Evolutionary conservation across 768 basidiomycete genomes (phyloP).

Genomic region (Rhizopogon roseolus): DNA sequence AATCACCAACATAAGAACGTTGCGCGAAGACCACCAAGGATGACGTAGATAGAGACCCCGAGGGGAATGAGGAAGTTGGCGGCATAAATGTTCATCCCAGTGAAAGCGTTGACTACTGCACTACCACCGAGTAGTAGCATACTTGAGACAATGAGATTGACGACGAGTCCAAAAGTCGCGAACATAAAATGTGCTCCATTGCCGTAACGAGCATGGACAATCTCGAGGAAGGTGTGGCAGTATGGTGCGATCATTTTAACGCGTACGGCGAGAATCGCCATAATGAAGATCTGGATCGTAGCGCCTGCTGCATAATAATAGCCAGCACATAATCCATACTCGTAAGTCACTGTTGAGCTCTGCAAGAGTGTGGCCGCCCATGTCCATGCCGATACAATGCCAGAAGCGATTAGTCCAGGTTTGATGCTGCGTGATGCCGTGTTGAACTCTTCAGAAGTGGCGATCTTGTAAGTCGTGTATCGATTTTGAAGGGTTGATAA

Average conservation of each 20-base stretch:
- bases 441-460: constrained; percentile 24
- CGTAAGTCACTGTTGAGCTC: constrained; percentile 26
- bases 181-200: constrained; percentile 23
- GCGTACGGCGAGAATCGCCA: constrained; percentile 20
- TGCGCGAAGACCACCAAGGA: constrained; percentile 28
- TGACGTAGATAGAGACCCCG: constrained; percentile 34
- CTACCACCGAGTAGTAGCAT: constrained; percentile 34
- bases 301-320: constrained; percentile 25
- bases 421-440: constrained; percentile 20
- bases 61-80: constrained; percentile 37
- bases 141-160: constrained; percentile 28
- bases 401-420: constrained; percentile 13
- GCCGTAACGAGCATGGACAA: constrained; percentile 27
- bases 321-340: constrained; percentile 19
- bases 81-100: constrained; percentile 35
- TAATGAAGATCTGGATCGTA: constrained; percentile 22
- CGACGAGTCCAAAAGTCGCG: constrained; percentile 16
- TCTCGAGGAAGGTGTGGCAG: constrained; percentile 33
- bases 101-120: constrained; percentile 33
- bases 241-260: constrained; percentile 31
- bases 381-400: constrained; percentile 25
- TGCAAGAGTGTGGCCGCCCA: constrained; percentile 26
- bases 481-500: constrained; percentile 20
- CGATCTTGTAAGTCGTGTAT: constrained; percentile 21
- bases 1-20: constrained; percentile 25